These are phyloP conservation scores for Alternaria brassicae DNA, from an alignment of 2,329 filamentous ascomycete genomes.

Conservation along the genomic window DNA sequence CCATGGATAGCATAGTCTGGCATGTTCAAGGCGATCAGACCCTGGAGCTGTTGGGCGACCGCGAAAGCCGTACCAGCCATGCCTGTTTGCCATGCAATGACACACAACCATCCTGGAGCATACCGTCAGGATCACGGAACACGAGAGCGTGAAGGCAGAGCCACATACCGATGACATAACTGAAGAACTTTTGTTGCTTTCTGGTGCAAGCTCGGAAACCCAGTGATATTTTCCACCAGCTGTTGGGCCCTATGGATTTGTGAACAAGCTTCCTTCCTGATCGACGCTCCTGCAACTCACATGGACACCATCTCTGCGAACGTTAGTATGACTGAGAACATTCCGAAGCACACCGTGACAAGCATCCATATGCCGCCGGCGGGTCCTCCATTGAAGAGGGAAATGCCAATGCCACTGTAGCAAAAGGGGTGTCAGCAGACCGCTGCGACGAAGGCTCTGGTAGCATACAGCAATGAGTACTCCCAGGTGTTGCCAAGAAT, in stretches of 20 bases:
- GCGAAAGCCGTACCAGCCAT: conserved; percentile 36
- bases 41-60: conserved; percentile 30
- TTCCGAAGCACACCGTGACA: conserved; percentile 21
- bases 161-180: conserved; percentile 45
- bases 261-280: not conserved
- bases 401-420: conserved; percentile 5
- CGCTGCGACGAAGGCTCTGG: fast-evolving
- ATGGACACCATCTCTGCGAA: conserved; percentile 46
- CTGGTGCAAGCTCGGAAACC: conserved; percentile 45
- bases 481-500: conserved; percentile 27
- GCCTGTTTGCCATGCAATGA: conserved; percentile 49
- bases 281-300: conserved; percentile 3
- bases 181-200: conserved; percentile 48
- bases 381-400: conserved; percentile 15
- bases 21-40: conserved; percentile 46
- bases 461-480: conserved; percentile 19
- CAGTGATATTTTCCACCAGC: conserved; percentile 31
- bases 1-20: conserved; percentile 43
- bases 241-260: conserved; percentile 14
- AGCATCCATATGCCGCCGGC: conserved; percentile 36
- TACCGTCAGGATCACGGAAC: not conserved
- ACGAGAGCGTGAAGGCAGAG: conserved; percentile 6
- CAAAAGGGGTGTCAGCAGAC: not conserved
- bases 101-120: conserved; percentile 48
- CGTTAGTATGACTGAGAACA: conserved; percentile 32